These are phyloP conservation scores for Aspergillus sp. DNA, from an alignment of 2,329 filamentous ascomycete species.

Conservation along the genomic window DNA sequence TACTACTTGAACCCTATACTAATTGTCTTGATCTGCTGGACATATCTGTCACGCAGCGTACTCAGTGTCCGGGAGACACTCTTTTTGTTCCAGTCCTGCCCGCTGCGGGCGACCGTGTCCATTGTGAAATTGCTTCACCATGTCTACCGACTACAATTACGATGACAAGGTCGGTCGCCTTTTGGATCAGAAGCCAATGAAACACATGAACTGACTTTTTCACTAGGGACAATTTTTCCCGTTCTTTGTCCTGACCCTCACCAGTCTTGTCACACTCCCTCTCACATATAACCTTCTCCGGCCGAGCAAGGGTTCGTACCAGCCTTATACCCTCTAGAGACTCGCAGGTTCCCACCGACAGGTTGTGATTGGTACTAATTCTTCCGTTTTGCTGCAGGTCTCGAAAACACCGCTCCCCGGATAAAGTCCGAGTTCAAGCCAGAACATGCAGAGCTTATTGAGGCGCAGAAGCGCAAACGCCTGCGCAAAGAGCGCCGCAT, in stretches of 20 bases:
- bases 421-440: conserved; percentile 81
- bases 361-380: conserved; percentile 11
- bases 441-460: conserved; percentile 80
- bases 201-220: conserved; percentile 3
- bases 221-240: conserved; percentile 91
- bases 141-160: conserved; percentile 96
- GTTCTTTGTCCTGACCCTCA: conserved; percentile 93
- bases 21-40: conserved; percentile 1
- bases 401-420: conserved; percentile 77
- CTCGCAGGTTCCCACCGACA: not conserved
- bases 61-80: conserved; percentile 6
- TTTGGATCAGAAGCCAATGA: not conserved
- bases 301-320: conserved; percentile 64
- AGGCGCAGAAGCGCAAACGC: conserved; percentile 79
- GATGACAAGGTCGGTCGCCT: conserved; percentile 73
- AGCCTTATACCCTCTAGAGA: not conserved
- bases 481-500: conserved; percentile 85
- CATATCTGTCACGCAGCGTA: conserved; percentile 2
- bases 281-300: conserved; percentile 86
- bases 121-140: conserved; percentile 41
- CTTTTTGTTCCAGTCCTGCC: conserved; percentile 22
- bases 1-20: conserved; percentile 10
- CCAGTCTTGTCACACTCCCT: conserved; percentile 82
- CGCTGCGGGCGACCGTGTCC: conserved; percentile 37
- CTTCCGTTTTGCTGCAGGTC: conserved; percentile 48